phyloP scores from a whole-genome alignment of 2,329 filamentous ascomycete species.

The Pseudogymnoascus sp. region DNA sequence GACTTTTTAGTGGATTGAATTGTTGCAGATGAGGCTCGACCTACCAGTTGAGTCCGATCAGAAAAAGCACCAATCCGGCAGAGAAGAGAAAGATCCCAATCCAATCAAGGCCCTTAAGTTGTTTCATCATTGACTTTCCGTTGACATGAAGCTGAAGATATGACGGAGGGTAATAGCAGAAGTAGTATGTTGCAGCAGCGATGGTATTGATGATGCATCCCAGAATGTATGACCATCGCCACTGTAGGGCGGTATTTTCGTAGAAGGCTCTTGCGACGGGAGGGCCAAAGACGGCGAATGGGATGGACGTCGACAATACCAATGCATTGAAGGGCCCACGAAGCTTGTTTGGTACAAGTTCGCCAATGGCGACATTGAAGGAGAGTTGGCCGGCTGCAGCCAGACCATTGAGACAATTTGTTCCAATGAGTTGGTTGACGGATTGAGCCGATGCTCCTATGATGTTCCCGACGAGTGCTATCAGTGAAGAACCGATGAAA shows the following conservation, averaged over 20 bases:
- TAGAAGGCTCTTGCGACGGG: conserved; percentile 40
- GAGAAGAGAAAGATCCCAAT: conserved; percentile 37
- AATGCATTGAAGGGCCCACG: conserved; percentile 31
- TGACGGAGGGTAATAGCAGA: conserved; percentile 41
- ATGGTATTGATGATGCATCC: conserved; percentile 37
- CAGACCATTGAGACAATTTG: conserved; percentile 32
- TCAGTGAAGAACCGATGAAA: conserved; percentile 28
- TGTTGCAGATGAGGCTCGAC: too few relatives aligned
- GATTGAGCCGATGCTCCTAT: conserved; percentile 29
- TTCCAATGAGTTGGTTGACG: conserved; percentile 32
- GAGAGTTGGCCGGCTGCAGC: conserved; percentile 35
- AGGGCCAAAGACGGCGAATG: conserved; percentile 37
- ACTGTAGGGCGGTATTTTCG: conserved; percentile 33
- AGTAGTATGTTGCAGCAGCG: conserved; percentile 32
- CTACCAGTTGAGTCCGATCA: conserved; percentile 35
- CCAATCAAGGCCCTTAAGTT: conserved; percentile 38
- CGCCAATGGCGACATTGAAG: conserved; percentile 35
- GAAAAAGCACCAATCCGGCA: conserved; percentile 34
- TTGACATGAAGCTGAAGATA: conserved; percentile 35
- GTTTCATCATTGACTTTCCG: conserved; percentile 29
- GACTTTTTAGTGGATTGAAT: too few relatives aligned
- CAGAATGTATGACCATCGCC: conserved; percentile 44
- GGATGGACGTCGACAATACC: conserved; percentile 33
- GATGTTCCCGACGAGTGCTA: conserved; percentile 31
- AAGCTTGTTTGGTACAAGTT: conserved; percentile 37